Evolutionary conservation across 345 rosid genomes (phyloP), one percentile per base, ranked within the genome.

Genomic region (Lagerstroemia speciosa): DNA sequence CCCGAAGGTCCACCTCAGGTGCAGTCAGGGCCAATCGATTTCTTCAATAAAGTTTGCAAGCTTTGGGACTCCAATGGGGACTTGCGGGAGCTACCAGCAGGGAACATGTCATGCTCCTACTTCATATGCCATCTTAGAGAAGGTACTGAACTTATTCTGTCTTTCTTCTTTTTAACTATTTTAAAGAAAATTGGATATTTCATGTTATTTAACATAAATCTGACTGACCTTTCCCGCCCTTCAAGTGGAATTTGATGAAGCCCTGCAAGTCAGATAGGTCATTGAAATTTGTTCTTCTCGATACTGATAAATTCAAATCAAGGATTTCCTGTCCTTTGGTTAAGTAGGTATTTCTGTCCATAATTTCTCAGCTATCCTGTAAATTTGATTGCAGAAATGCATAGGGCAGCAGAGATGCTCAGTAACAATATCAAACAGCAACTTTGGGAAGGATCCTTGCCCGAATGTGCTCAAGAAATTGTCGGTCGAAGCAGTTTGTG

Each of bases 51-150:
- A 90, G 71, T 95, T 95, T 41, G 98, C 99, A 2, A 95, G 99
- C 86, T 95, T 88, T 20, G 99, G 99, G 41, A 92, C 98, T 74
- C 98, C 98, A 45, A 73, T 88, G n/a, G 99, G 99, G 70, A 92
- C 92, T 15, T 95, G 99, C 43, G 99, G 99, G 27, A 85, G 85
- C 66, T 95, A 90, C 82, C 89, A 88, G 76, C 94, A 95, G 80
- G 99, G 99, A 72, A 71, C 87, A 71, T 95, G 99, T 77, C 99
- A 92, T 62, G 93, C 98, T 73, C 72, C 86, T 8, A 75, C 89
- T 15, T 92, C 99, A 53, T 91, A 85, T 34, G 85, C 69, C 74
- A 88, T 84, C 80, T 43, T 94, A 70, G 87, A 86, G 81, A 89
- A 83, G 96, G 99, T 94, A 83, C 64, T 58, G 5, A 37, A 20